Base-by-base conservation (phyloP, 2,329 filamentous ascomycete genomes). In the Fusarium cicatricum region DNA sequence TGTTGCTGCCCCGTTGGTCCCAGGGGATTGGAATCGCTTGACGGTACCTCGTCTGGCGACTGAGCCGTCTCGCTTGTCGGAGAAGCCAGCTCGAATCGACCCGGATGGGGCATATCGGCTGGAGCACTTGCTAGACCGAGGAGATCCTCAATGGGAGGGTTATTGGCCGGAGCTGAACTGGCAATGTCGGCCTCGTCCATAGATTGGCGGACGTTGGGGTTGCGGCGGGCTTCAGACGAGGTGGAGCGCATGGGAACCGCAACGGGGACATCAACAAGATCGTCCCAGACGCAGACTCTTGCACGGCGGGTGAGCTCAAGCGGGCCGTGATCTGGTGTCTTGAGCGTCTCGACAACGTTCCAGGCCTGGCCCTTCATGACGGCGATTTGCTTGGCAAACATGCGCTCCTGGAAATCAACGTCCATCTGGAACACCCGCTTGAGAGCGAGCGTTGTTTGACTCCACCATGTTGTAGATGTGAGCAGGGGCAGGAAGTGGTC, bases 331-430 rank as follows among this genome's bases (percentile, higher is more conserved):
- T 98, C 95, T 1, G 86, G 82, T 15, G 90, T 90, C 74, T 99
- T 99, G 58, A 99, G 82, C 1, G 95, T 97, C 78, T 99, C 95
- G 5, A 99, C 95, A 0, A 99, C 95, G 72, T 99, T 99, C 92
- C 95, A 99, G 1, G 95, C 95, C 72, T 99, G 95, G 11, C 95
- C 95, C 76, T 99, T 99, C 92, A 99, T 97, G 55, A 99, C 95
- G 1, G 95, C 94, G 58, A 99, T 96, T 71, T 99, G 95, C 64
- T 91, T 88, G n/a, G 92, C 92, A 77, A 97, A 99, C 95, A 99
- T 99, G 75, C 91, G 90, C 77, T 99, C 95, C 73, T 98, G 92
- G 75, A 99, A 99, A 75, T 99, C 95, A 3, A 89, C 87, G 74
- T 99, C 95, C 71, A 96, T 86, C 64, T 91, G 89, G 73, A 99